Percentiles rank a stretch among this genome's conserved stretches.
Conservation (phyloP, 106 monocot species). For the Posidonia australis region DNA sequence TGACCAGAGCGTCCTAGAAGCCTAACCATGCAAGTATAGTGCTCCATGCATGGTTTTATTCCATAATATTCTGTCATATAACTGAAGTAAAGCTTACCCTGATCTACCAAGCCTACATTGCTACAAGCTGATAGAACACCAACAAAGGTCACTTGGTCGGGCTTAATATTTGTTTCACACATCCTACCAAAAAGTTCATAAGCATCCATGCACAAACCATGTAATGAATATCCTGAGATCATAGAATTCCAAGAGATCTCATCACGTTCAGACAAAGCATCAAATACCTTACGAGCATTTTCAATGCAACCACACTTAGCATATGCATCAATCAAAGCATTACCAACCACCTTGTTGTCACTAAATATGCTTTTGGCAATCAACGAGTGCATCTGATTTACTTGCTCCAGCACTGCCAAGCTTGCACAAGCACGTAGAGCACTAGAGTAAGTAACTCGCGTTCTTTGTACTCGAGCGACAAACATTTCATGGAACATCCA, state of each 20-base stretch:
- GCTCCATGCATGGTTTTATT: slow-evolving; percentile 71
- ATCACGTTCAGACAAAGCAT: slow-evolving; percentile 34
- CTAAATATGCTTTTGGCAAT: slow-evolving; percentile 47
- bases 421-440: slow-evolving; percentile 74
- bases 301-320: slow-evolving; percentile 59
- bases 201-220: slow-evolving; percentile 50
- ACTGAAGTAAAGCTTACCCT: slow-evolving; percentile 38
- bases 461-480: slow-evolving; percentile 23
- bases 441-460: slow-evolving; percentile 80
- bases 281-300: slow-evolving; percentile 54
- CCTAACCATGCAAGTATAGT: slow-evolving; percentile 81
- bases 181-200: slow-evolving; percentile 45
- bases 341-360: slow-evolving; percentile 37
- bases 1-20: slow-evolving; percentile 67
- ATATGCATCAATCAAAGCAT: slow-evolving; percentile 75
- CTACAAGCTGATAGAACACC: slow-evolving; percentile 65
- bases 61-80: slow-evolving; percentile 37
- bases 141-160: slow-evolving; percentile 64
- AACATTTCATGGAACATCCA: slow-evolving; percentile 53
- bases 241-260: slow-evolving; percentile 80
- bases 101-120: slow-evolving; percentile 45
- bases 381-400: slow-evolving; percentile 54
- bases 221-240: slow-evolving; percentile 71
- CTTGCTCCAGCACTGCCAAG: slow-evolving; percentile 39
- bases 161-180: slow-evolving; percentile 28